These are phyloP conservation scores for Macrophomina phaseolina DNA, from an alignment of 2,329 filamentous ascomycete genomes.

Conservation along the genomic window DNA sequence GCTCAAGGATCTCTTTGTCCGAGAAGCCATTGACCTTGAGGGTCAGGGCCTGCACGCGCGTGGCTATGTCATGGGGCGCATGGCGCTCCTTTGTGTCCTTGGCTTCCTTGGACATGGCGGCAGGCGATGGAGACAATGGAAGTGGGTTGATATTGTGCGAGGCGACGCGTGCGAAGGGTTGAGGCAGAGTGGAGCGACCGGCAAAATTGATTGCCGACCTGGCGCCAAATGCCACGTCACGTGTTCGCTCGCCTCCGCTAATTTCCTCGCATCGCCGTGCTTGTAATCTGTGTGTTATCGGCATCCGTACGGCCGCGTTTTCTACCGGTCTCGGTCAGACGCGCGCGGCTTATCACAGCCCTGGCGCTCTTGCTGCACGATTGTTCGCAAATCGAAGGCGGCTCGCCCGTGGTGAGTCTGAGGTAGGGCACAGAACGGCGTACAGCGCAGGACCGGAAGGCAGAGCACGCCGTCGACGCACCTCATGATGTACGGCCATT, in stretches of 20 bases:
- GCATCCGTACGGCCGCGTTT: constrained; percentile 12
- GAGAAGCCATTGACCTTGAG: constrained; percentile 30
- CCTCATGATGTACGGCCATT: background rate
- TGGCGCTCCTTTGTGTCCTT: constrained; percentile 25
- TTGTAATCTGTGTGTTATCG: background rate
- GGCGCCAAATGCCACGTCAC: background rate
- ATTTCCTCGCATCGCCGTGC: background rate
- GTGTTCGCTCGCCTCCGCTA: background rate
- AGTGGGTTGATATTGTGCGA: constrained; percentile 23
- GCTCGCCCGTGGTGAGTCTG: background rate
- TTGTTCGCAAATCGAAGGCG: background rate
- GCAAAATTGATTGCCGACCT: background rate
- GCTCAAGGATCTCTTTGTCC: constrained; percentile 26
- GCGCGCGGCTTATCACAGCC: background rate
- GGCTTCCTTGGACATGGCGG: constrained; percentile 22
- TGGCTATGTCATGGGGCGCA: constrained; percentile 28
- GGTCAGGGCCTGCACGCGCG: constrained; percentile 27
- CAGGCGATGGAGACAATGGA: background rate
- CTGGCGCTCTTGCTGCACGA: background rate
- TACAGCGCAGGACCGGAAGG: background rate
- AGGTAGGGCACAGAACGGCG: no score
- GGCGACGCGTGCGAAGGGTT: constrained; percentile 16
- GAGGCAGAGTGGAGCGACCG: constrained; percentile 6
- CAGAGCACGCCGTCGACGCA: constrained; percentile 7
- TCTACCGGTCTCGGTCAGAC: background rate